Base-by-base conservation (phyloP, 2,329 filamentous ascomycete species). In the Xylaria sp. region DNA sequence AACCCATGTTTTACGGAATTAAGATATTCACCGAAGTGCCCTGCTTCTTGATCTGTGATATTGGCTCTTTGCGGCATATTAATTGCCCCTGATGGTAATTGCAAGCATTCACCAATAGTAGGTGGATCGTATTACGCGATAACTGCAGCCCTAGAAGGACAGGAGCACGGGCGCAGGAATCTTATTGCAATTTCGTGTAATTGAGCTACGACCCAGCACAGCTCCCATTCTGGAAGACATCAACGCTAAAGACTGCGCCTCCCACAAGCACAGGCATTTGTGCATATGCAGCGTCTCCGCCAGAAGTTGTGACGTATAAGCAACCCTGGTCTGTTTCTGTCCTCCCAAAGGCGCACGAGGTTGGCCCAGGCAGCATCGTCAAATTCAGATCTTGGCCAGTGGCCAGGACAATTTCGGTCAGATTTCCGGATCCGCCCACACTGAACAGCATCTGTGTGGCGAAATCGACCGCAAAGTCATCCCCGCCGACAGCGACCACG, bases 151-250 rank as follows among this genome's bases (percentile, higher is more conserved):
- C 39, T 18, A 6, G 18, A 43, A 15, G 39, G 10, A 43, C 39
- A 43, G 18, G 18, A 43, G 39, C 18, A 43, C 18, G 39, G 39
- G 39, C 28, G 39, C 18, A 43, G 39, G 39, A 13, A 43, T 43
- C 39, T 43, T 18, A 3, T 43, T 43, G 10, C 39, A 43, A 43
- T 18, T 43, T 43, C 39, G 1, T 15, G 39, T 41, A 43, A 43
- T 43, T 43, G 2, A 13, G 39, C 10, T 43, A 13, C 28, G 43
- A 46, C 18, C 43, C 43, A 46, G 43, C 43, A 46, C 43, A 46
- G 43, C 43, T 46, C 43, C 43, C 43, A n/a, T 46, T 46, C 43
- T 46, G 43, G 18, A 46, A 46, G 43, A 46, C 43, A n/a, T 46
- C 43, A n/a, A 46, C 43, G 18, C 43, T 46, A 46, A 46, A 46